Percentiles rank a stretch among this genome's conserved stretches.
These are phyloP conservation scores for Astrocystis sublimbata DNA, from an alignment of 495 filamentous ascomycete genomes.

Conservation along the genomic window DNA sequence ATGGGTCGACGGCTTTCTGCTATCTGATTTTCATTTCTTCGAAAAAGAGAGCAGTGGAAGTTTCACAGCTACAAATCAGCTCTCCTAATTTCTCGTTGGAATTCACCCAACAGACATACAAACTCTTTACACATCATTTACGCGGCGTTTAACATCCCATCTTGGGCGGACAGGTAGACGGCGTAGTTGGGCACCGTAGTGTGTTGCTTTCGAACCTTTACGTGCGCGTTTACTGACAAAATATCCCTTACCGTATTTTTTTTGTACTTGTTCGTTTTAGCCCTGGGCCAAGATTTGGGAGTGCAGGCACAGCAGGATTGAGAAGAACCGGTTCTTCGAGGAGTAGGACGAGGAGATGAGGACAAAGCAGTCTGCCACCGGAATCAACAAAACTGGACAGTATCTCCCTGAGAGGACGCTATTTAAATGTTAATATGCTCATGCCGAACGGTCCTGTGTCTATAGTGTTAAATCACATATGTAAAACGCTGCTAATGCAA, in stretches of 20 bases:
- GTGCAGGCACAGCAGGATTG: background rate
- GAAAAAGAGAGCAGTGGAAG: background rate
- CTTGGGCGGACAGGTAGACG: slow-evolving; percentile 8
- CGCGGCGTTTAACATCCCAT: slow-evolving; percentile 11
- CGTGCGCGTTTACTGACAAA: background rate
- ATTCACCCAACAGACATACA: slow-evolving; percentile 13
- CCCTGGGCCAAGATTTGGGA: background rate
- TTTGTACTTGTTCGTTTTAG: slow-evolving; percentile 8
- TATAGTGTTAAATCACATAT: background rate
- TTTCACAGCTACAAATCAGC: background rate
- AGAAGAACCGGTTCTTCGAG: slow-evolving; percentile 5
- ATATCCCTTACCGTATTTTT: background rate
- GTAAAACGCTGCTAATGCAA: background rate
- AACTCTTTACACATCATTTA: slow-evolving; percentile 22
- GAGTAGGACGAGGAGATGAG: background rate
- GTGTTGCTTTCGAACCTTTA: slow-evolving; percentile 1
- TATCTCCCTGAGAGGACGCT: background rate
- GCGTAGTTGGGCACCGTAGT: slow-evolving; percentile 3
- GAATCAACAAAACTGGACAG: background rate
- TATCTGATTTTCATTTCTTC: slow-evolving; percentile 17
- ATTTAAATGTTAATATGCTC: slow-evolving; percentile 4
- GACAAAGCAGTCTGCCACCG: background rate
- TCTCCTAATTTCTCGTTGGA: slow-evolving; percentile 1
- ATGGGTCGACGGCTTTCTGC: slow-evolving; percentile 12
- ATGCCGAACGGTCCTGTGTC: background rate